Percentiles rank a stretch among this genome's conserved stretches.
These are phyloP conservation scores for Cyclocybe cylindracea DNA, from an alignment of 768 basidiomycete genomes.

Conservation along the genomic window DNA sequence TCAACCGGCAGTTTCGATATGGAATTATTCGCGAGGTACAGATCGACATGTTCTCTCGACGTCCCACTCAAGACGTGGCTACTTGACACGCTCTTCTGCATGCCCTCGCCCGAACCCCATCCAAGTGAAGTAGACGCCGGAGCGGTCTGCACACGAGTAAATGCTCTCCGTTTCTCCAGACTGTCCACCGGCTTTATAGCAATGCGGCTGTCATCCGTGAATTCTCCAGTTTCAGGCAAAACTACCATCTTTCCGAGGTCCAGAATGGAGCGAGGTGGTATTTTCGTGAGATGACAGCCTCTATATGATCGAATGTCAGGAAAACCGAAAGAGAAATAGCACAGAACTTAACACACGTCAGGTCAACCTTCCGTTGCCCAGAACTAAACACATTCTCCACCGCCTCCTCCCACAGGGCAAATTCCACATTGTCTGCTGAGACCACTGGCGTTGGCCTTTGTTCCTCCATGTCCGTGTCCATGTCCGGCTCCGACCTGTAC, in stretches of 20 bases:
- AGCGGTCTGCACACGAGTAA: conserved; percentile 26
- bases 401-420: conserved; percentile 16
- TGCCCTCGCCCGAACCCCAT: conserved; percentile 18
- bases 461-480: background rate
- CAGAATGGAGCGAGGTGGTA: conserved; percentile 49
- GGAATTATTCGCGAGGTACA: conserved; percentile 57
- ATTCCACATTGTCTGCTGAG: conserved; percentile 2
- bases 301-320: conserved; percentile 22
- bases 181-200: conserved; percentile 1
- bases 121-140: conserved; percentile 18
- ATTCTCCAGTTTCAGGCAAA: conserved; percentile 36
- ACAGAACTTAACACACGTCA: conserved; percentile 44
- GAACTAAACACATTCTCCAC: conserved; percentile 41
- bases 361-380: conserved; percentile 49
- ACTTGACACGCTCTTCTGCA: conserved; percentile 31
- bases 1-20: conserved; percentile 57
- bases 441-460: background rate
- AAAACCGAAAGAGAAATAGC: background rate
- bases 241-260: conserved; percentile 50
- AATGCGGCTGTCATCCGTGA: conserved; percentile 7
- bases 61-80: conserved; percentile 33
- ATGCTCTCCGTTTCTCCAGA: conserved; percentile 9
- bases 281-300: conserved; percentile 40
- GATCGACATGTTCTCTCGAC: conserved; percentile 50
- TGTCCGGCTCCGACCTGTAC: background rate